Percentiles rank a stretch among this genome's conserved stretches.
These are phyloP conservation scores for Davidsoniella australis DNA, from an alignment of 2,329 filamentous ascomycete genomes.

Conservation along the genomic window DNA sequence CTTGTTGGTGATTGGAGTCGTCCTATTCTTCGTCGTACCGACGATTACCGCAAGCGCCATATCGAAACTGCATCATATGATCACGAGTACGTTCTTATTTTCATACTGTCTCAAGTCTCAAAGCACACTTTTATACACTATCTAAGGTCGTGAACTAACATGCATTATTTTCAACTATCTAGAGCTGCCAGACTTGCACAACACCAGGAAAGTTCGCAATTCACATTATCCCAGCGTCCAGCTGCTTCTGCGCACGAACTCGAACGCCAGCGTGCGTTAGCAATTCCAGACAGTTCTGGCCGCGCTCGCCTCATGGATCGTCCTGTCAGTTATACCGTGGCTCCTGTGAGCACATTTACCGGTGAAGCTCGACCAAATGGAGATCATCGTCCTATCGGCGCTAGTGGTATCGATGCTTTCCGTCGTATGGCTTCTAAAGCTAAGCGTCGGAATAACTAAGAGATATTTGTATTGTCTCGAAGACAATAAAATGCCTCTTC, in stretches of 20 bases:
- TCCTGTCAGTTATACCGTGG: conserved; percentile 41
- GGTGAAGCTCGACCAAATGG: conserved; percentile 20
- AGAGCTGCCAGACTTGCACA: conserved; percentile 38
- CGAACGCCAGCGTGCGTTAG: conserved; percentile 42
- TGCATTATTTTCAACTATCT: conserved; percentile 3
- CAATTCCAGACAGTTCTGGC: conserved; percentile 36
- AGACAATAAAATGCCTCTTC: neutral
- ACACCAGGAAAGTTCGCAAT: conserved; percentile 30
- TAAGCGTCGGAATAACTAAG: conserved; percentile 28
- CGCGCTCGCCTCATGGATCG: conserved; percentile 38
- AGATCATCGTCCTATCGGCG: conserved; percentile 40
- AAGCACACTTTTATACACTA: neutral
- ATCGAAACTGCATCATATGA: conserved; percentile 48
- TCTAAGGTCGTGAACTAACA: neutral
- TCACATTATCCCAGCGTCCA: conserved; percentile 33
- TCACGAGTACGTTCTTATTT: conserved; percentile 33
- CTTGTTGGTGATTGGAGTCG: conserved; percentile 92
- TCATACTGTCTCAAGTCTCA: no score
- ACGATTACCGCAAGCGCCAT: conserved; percentile 80
- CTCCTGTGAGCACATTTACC: conserved; percentile 45
- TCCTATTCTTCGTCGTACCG: conserved; percentile 80
- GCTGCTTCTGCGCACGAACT: conserved; percentile 26
- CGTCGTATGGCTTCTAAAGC: conserved; percentile 47
- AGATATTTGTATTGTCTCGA: neutral
- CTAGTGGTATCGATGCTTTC: conserved; percentile 47